Conservation (phyloP, 2,329 filamentous ascomycete species). For the Talaromyces verruculosus region DNA sequence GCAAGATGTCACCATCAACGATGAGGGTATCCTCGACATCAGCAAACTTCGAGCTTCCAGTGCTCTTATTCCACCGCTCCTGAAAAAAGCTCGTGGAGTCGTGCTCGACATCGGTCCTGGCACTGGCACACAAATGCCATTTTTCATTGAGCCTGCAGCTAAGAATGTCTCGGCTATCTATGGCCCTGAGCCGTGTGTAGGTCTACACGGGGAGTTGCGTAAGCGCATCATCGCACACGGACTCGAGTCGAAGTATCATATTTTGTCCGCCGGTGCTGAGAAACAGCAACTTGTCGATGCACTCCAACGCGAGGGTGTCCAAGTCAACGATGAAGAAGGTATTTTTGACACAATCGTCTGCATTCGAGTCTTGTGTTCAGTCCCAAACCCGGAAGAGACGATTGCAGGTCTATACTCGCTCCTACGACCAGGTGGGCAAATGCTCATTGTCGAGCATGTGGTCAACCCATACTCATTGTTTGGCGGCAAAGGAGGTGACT, state of each 20-base stretch:
- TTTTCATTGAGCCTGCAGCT: slow-evolving; percentile 42
- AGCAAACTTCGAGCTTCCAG: slow-evolving; percentile 33
- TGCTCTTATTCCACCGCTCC: slow-evolving; percentile 43
- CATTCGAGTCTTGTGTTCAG: slow-evolving; percentile 56
- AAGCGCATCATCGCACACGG: slow-evolving; percentile 43
- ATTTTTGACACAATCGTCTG: slow-evolving; percentile 58
- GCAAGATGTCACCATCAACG: not conserved
- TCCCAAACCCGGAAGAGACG: slow-evolving; percentile 50
- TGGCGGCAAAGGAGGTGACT: slow-evolving; percentile 38
- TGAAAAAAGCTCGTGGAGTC: slow-evolving; percentile 42
- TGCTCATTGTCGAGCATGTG: slow-evolving; percentile 59
- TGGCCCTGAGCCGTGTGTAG: slow-evolving; percentile 54
- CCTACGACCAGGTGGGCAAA: slow-evolving; percentile 55
- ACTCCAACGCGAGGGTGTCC: slow-evolving; percentile 45
- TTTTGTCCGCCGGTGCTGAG: slow-evolving; percentile 52
- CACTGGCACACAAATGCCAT: slow-evolving; percentile 51
- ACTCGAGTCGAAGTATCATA: slow-evolving; percentile 50
- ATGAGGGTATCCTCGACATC: slow-evolving; percentile 15
- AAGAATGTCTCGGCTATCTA: slow-evolving; percentile 49
- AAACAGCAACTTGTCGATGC: slow-evolving; percentile 48
- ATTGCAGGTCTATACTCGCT: slow-evolving; percentile 50
- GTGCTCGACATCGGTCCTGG: slow-evolving; percentile 56
- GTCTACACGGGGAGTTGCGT: slow-evolving; percentile 49
- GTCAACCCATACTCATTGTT: slow-evolving; percentile 52
- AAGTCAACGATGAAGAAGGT: slow-evolving; percentile 31